Base-by-base conservation (phyloP, 176 grass and related monocot species). In the Chloris gayana region DNA sequence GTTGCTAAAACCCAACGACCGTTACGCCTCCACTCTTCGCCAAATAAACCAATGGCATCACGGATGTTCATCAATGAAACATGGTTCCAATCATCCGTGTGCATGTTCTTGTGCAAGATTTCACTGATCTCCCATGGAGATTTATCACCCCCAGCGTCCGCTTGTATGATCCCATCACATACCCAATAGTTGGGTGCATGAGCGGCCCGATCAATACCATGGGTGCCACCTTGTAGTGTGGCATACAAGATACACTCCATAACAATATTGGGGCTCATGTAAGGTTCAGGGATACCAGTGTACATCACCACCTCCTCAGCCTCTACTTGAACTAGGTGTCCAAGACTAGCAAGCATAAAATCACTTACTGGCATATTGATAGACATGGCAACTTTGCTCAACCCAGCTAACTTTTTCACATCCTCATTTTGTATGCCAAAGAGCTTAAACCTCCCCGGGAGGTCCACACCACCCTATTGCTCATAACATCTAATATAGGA, bases 31-130 rank as follows among this genome's bases (percentile, higher is more conserved):
- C 35, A 37, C 35, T 37, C 35, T 2, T 63, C 8, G 10, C 0
- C 15, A 45, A 13, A 45, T 12, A 44, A 44, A 12, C 39, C 7
- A 39, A 6, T 38, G 2, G 2, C 46, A 49, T 15, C 13, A 59
- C 1, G 0, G 0, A 76, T 19, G 0, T 0, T 0, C 2, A 21
- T 0, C 5, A 10, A 0, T 0, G 1, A 8, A 4, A 0, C 0
- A 9, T 0, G 0, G 10, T 10, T 0, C 1, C 39, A 37, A 21
- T 27, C 35, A 37, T 37, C 42, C 15, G 54, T 32, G 11, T 1
- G 0, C 45, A 80, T 9, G 45, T 21, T 73, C 2, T 8, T 73
- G 5, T 78, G 31, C 24, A 85, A 1, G 51, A 54, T 66, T 38
- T 2, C 1, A 5, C 19, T 42, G 17, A 6, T 6, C 0, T 84